Conservation (phyloP, 2,329 filamentous ascomycete species). For the Phialophora chinensis region DNA sequence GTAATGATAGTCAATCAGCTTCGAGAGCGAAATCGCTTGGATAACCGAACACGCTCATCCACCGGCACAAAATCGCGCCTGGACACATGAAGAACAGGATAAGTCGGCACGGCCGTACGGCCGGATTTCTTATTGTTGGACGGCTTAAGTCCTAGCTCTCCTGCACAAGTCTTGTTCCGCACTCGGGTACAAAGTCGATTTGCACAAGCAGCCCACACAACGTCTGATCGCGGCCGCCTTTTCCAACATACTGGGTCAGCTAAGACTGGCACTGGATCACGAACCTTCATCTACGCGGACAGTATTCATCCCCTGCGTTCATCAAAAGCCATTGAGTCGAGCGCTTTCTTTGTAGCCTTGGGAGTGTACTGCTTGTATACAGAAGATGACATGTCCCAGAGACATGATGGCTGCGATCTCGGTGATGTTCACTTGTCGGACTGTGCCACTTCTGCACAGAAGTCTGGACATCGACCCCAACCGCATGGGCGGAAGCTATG, state of each 20-base stretch:
- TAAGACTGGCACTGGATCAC: not conserved
- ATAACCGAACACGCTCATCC: constrained; percentile 17
- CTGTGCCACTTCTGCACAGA: not conserved
- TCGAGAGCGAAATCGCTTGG: constrained; percentile 6
- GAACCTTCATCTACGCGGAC: not conserved
- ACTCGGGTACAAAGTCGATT: not conserved
- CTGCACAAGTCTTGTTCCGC: not conserved
- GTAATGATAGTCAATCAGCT: constrained; percentile 1
- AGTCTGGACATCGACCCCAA: not conserved
- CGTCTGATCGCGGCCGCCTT: not conserved
- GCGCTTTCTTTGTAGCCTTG: not conserved
- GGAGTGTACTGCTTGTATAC: not conserved
- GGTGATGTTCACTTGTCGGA: not conserved
- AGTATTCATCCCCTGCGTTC: not conserved
- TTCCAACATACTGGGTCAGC: not conserved
- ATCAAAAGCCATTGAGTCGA: not conserved
- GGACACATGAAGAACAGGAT: constrained; percentile 14
- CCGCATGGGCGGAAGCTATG: not conserved
- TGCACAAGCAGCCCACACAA: not conserved
- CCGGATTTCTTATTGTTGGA: not conserved
- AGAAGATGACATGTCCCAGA: not conserved
- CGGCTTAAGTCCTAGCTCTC: constrained; percentile 17
- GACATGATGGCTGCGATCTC: not conserved
- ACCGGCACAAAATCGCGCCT: constrained; percentile 10
- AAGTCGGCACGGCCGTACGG: constrained; percentile 26